Base-by-base conservation (phyloP, 805 yeast species). In the Saccharomyces paradoxus region DNA sequence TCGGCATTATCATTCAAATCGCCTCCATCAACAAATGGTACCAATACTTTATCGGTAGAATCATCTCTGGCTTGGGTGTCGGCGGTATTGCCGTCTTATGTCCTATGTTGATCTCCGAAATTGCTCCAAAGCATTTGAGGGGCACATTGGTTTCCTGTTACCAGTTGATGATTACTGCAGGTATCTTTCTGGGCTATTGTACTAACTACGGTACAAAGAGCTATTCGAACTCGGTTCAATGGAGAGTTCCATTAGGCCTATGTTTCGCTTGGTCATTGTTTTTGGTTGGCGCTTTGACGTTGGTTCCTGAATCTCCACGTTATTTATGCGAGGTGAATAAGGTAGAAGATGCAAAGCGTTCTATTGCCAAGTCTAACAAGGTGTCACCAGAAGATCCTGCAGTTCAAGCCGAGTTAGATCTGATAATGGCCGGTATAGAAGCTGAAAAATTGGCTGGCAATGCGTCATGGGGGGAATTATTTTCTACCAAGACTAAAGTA, bases 31-130 rank as follows among this genome's bases (percentile, higher is more conserved):
- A 67, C 46, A 69, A 72, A 30, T 84, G 89, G 89, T 78, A 77
- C 63, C 89, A 84, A 68, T 77, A 79, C 62, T 76, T 81, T 59
- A 73, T 83, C 60, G 89, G 89, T 49, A 77, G 89, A 72, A 77
- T 79, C 78, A 74, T 87, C 59, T 80, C 87, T 37, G 96, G 96
- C 54, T 58, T 85, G 10, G 86, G 86, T 54, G 87, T 87, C 57
- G 95, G 95, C 59, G 80, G 81, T 53, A 76, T 86, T 48, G 82
- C 90, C 50, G 88, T 89, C 50, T 75, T 84, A 55, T 86, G 83
- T 41, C 90, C 92, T 50, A 72, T 87, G 65, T 81, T 83, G 66
- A 81, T 81, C 60, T 74, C 82, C 48, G 63, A 61, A 51, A 60
- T 60, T 54, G 54, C 63, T 48, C 64, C 63, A 28, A 57, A 57